A percentile compares a stretch with the other conserved stretches of the same genome.
Conservation (phyloP, 306 rosid species). For the Casuarina glauca region DNA sequence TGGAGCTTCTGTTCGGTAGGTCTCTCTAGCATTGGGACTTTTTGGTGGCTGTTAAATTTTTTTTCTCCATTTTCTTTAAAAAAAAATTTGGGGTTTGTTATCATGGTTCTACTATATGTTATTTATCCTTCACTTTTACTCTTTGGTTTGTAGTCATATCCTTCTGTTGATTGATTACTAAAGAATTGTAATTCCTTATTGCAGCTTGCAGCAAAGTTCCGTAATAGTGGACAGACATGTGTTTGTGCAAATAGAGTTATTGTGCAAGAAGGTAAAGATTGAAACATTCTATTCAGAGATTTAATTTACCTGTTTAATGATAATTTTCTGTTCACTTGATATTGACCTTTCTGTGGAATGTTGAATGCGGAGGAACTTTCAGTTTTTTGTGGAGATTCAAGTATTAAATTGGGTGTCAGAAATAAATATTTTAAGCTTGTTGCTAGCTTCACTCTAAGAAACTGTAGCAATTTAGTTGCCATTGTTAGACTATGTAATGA, state of each 20-base stretch:
- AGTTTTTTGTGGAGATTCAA: neutral
- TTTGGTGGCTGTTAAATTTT: neutral
- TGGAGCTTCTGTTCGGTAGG: neutral
- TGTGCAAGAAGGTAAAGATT: slow-evolving; percentile 86
- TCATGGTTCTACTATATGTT: neutral
- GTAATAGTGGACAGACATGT: slow-evolving; percentile 96
- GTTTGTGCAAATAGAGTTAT: slow-evolving; percentile 93
- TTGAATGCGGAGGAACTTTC: neutral
- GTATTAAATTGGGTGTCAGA: neutral
- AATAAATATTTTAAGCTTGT: neutral
- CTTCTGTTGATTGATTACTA: slow-evolving; percentile 14
- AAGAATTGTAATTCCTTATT: slow-evolving; percentile 26
- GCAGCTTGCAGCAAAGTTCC: slow-evolving; percentile 95
- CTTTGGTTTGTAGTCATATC: slow-evolving; percentile 4
- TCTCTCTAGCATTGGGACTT: neutral
- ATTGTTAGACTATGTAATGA: slow-evolving; percentile 8
- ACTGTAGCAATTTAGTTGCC: neutral
- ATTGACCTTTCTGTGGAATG: slow-evolving; percentile 7
- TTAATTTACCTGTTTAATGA: slow-evolving; percentile 31
- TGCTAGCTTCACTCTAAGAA: neutral
- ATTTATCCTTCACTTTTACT: neutral
- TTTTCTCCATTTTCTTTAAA: neutral
- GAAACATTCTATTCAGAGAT: slow-evolving; percentile 16
- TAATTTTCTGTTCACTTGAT: slow-evolving; percentile 16
- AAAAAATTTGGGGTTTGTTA: neutral